Evolutionary conservation across 2,329 filamentous ascomycete genomes (phyloP).

Genomic region (Magnaporthiopsis incrustans): DNA sequence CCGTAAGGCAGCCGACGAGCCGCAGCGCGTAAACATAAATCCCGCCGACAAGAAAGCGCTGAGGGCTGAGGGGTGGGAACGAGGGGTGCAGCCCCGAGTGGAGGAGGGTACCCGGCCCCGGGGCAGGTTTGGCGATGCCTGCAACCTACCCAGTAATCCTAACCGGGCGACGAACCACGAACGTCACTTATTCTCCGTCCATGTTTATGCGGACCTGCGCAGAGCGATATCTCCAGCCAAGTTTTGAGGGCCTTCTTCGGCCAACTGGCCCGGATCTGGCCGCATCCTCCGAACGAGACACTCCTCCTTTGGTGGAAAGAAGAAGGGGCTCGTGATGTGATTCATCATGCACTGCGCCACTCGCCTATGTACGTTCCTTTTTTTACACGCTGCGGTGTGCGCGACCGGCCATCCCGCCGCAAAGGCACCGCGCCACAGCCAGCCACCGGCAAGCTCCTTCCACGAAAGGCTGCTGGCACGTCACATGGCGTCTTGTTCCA

Average conservation of each 20-base stretch:
- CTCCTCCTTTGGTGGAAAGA: background rate
- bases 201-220: background rate
- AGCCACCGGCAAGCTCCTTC: too few relatives aligned
- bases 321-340: background rate
- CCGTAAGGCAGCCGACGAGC: background rate
- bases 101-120: too few relatives aligned
- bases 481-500: too few relatives aligned
- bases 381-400: background rate
- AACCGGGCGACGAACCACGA: background rate
- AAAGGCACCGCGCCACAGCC: background rate
- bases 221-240: background rate
- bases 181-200: background rate
- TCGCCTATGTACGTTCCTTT: background rate
- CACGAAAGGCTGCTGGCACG: background rate
- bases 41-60: background rate
- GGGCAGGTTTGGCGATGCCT: background rate
- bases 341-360: background rate
- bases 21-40: background rate
- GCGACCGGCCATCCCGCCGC: background rate
- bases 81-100: background rate
- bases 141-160: background rate
- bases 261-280: background rate
- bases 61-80: background rate
- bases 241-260: background rate
- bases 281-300: background rate